Percentiles rank a stretch among this genome's conserved stretches.
phyloP scores from a whole-genome alignment of 495 filamentous ascomycete genomes.

The Tuber umbilicatum region DNA sequence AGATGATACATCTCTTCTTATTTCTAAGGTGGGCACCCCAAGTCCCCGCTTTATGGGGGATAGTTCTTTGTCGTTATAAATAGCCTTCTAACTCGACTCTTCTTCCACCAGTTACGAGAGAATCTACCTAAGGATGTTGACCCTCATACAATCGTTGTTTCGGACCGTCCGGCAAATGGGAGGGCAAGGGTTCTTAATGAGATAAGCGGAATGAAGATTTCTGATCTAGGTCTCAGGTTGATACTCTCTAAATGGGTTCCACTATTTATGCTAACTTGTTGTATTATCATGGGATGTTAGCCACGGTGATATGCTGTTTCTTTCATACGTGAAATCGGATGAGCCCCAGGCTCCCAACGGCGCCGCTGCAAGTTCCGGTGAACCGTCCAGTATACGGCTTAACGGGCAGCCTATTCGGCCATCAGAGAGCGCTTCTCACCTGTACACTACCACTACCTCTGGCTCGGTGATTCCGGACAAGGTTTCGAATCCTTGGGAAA shows the following conservation, averaged over 20 bases:
- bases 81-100: slow-evolving; percentile 10
- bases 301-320: slow-evolving; percentile 83
- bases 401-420: slow-evolving; percentile 72
- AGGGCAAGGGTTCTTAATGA: slow-evolving; percentile 63
- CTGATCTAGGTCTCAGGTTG: slow-evolving; percentile 60
- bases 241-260: slow-evolving; percentile 42
- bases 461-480: slow-evolving; percentile 34
- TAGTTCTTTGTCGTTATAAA: slow-evolving; percentile 1
- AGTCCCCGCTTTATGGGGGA: not conserved
- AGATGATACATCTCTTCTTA: slow-evolving; percentile 51
- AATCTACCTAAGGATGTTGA: slow-evolving; percentile 64
- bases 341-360: slow-evolving; percentile 31
- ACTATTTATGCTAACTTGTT: slow-evolving; percentile 11
- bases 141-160: slow-evolving; percentile 66
- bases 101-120: slow-evolving; percentile 51
- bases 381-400: slow-evolving; percentile 48
- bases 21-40: slow-evolving; percentile 46
- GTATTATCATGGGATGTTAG: slow-evolving; percentile 46
- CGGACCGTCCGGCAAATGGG: slow-evolving; percentile 68
- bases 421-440: slow-evolving; percentile 59
- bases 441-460: slow-evolving; percentile 53
- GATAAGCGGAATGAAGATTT: slow-evolving; percentile 47
- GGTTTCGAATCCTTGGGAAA: slow-evolving; percentile 83
- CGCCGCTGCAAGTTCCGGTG: slow-evolving; percentile 38
- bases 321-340: slow-evolving; percentile 60